Conservation (phyloP, 768 basidiomycete species). For the Rhizopogon salebrosus region DNA sequence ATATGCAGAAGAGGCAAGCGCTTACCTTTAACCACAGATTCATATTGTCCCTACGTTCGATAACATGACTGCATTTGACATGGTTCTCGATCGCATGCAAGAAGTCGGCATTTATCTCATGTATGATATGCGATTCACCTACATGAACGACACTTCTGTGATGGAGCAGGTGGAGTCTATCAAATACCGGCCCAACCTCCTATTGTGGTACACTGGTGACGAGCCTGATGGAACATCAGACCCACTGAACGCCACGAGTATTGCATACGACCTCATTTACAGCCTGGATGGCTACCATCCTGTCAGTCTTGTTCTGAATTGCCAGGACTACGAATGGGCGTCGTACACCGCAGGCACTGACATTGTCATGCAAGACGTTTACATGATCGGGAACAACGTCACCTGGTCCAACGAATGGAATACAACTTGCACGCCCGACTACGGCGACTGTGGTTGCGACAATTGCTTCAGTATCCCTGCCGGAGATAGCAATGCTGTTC, state of each 20-base stretch:
- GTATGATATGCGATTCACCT: constrained; percentile 79
- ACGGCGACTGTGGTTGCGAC: constrained; percentile 73
- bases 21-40: constrained; percentile 32
- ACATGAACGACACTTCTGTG: constrained; percentile 59
- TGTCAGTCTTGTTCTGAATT: constrained; percentile 59
- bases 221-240: constrained; percentile 71
- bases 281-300: constrained; percentile 64
- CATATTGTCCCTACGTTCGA: constrained; percentile 68
- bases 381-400: constrained; percentile 49
- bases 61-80: constrained; percentile 50
- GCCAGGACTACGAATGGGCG: constrained; percentile 60
- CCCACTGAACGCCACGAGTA: constrained; percentile 50
- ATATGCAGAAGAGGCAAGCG: neutral
- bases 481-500: constrained; percentile 34
- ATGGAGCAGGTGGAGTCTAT: constrained; percentile 64
- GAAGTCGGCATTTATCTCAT: constrained; percentile 66
- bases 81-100: constrained; percentile 67
- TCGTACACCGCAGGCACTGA: constrained; percentile 61
- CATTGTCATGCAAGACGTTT: constrained; percentile 63
- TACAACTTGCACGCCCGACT: constrained; percentile 58
- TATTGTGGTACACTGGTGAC: constrained; percentile 72
- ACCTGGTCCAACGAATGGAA: constrained; percentile 58
- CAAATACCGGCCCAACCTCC: constrained; percentile 62
- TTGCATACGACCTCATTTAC: constrained; percentile 52
- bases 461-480: constrained; percentile 43